Conservation (phyloP, 352 stramenopile species). For the Phytophthora litchii region DNA sequence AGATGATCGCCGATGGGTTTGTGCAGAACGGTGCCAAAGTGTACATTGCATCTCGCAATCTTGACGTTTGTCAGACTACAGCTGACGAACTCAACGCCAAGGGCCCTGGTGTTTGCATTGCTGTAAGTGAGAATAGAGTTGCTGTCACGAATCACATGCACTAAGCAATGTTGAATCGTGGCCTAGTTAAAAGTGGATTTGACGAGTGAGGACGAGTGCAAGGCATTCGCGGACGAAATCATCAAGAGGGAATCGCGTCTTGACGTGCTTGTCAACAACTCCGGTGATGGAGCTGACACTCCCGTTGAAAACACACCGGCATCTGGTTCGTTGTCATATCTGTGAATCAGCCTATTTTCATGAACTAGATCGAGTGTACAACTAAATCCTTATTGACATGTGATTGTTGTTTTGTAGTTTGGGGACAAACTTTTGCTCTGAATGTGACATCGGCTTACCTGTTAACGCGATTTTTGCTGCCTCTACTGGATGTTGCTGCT, state of each 20-base stretch:
- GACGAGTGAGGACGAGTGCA: slow-evolving; percentile 35
- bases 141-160: no score
- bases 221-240: slow-evolving; percentile 67
- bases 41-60: slow-evolving; percentile 89
- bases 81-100: slow-evolving; percentile 66
- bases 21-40: slow-evolving; percentile 91
- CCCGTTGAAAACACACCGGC: slow-evolving; percentile 42
- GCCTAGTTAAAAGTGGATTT: slow-evolving; percentile 38
- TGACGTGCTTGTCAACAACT: slow-evolving; percentile 96
- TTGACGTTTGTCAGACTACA: slow-evolving; percentile 79
- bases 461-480: slow-evolving; percentile 89
- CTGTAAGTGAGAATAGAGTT: slow-evolving; percentile 28
- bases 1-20: slow-evolving; percentile 96
- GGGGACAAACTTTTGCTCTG: slow-evolving; percentile 91
- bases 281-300: slow-evolving; percentile 38
- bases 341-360: background rate
- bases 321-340: slow-evolving; percentile 29
- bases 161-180: background rate
- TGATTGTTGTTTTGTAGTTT: slow-evolving; percentile 54
- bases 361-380: no score
- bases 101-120: slow-evolving; percentile 65
- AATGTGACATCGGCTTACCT: slow-evolving; percentile 97
- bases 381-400: slow-evolving; percentile 13
- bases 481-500: slow-evolving; percentile 82
- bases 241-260: slow-evolving; percentile 74